A percentile compares a stretch with the other conserved stretches of the same genome.
Conservation (phyloP, 2,329 filamentous ascomycete species). For the Fusarium duplospermum region DNA sequence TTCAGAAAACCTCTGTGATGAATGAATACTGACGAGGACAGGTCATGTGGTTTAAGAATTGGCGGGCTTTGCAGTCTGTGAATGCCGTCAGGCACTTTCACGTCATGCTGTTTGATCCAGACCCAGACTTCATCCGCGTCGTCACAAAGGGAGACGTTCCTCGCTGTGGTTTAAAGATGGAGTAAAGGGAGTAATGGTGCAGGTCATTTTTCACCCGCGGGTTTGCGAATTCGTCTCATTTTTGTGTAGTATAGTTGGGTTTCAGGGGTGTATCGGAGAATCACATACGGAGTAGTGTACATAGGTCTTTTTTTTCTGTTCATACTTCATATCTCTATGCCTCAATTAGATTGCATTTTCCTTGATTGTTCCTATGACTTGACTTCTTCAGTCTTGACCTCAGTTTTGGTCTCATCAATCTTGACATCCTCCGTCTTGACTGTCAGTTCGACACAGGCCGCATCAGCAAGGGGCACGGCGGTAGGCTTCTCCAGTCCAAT, state of each 20-base stretch:
- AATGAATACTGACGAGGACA: slow-evolving; percentile 29
- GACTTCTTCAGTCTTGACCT: slow-evolving; percentile 16
- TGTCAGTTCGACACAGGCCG: slow-evolving; percentile 70
- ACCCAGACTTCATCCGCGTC: slow-evolving; percentile 73
- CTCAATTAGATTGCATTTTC: background rate
- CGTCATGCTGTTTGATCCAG: slow-evolving; percentile 86
- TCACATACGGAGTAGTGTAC: background rate
- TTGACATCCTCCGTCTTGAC: slow-evolving; percentile 45
- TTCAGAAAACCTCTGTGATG: too few species aligned
- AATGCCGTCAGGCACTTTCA: slow-evolving; percentile 94
- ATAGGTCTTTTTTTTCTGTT: background rate
- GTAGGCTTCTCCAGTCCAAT: slow-evolving; percentile 78
- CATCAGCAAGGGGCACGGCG: slow-evolving; percentile 78
- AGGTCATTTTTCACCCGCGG: background rate
- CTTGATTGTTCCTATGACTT: background rate
- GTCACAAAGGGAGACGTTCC: slow-evolving; percentile 82
- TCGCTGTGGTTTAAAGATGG: slow-evolving; percentile 60
- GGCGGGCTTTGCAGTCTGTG: slow-evolving; percentile 85
- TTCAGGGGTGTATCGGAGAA: background rate
- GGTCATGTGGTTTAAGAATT: slow-evolving; percentile 75
- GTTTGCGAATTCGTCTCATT: background rate
- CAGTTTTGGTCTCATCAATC: slow-evolving; percentile 12
- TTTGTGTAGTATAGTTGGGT: background rate
- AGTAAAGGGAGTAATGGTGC: background rate
- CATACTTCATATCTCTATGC: background rate